phyloP scores from a whole-genome alignment of 306 rosid genomes.

The Cicer yamashitae region DNA sequence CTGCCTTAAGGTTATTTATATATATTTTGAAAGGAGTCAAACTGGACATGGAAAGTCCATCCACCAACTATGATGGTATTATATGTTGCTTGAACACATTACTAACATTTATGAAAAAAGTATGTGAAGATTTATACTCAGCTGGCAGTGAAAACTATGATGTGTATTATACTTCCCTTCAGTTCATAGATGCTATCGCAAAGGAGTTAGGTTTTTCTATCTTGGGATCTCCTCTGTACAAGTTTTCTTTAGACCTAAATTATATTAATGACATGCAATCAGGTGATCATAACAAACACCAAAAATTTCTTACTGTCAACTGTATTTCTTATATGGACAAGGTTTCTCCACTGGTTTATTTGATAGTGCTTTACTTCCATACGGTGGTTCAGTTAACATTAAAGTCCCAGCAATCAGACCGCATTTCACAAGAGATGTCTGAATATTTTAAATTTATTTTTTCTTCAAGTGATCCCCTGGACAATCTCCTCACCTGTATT shows the following conservation, averaged over 20 bases:
- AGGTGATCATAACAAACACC: constrained; percentile 46
- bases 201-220: constrained; percentile 71
- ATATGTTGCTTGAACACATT: constrained; percentile 59
- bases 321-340: constrained; percentile 68
- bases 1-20: constrained; percentile 62
- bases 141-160: constrained; percentile 53
- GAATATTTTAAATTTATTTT: constrained; percentile 64
- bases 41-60: constrained; percentile 57
- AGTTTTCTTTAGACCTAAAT: constrained; percentile 68
- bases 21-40: constrained; percentile 72
- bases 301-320: constrained; percentile 47
- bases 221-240: constrained; percentile 81
- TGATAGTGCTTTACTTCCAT: constrained; percentile 63
- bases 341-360: constrained; percentile 82
- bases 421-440: constrained; percentile 47
- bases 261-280: constrained; percentile 52
- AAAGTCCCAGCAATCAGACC: constrained; percentile 43
- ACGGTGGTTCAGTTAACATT: constrained; percentile 54
- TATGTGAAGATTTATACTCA: constrained; percentile 57
- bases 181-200: constrained; percentile 60
- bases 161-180: constrained; percentile 49
- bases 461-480: constrained; percentile 62
- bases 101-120: constrained; percentile 59
- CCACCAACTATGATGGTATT: constrained; percentile 63
- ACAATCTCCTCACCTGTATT: constrained; percentile 53